Evolutionary conservation across 441 rosid species (phyloP), one percentile per base, ranked within the genome.

Genomic region (Sinapis alba): DNA sequence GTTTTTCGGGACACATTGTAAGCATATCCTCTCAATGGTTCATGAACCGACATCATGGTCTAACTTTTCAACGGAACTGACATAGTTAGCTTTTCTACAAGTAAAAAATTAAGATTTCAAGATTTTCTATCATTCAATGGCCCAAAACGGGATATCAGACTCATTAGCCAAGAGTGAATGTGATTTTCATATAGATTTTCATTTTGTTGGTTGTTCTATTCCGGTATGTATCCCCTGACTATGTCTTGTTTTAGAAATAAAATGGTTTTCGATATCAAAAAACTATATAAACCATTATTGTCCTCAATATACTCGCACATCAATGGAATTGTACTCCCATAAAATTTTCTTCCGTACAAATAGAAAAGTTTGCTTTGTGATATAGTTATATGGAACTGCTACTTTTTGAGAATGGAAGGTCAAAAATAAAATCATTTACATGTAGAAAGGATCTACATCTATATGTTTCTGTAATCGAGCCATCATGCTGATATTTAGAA

Each of bases 381-480:
- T n/a, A n/a, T 41, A 73, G 27, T 64, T 73, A 57, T 74, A 43
- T 57, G n/a, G 38, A 66, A 65, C 51, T 51, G 15, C 57, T 32
- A 30, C 58, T 19, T 64, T 20, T 20, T 12, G 47, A 16, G 47
- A 41, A 13, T 13, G 47, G 15, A 41, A 41, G 16, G 16, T 41
- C 47, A 41, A 41, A 41, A 41, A 41, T 41, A 41, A 41, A 41
- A 13, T 41, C 6, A 41, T 32, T 32, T 32, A 32, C 38, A 32
- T 32, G 38, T 32, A 32, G 38, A 32, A 32, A 32, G 38, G 8
- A 28, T 6, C 34, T 28, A 7, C 38, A 32, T 32, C 2, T 7
- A 9, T 32, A 32, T 13, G 15, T 61, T 24, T 21, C 12, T 65
- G 58, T 71, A 20, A 62, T 21, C 13, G 53, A 62, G 26, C 30